phyloP scores from a whole-genome alignment of 129 eudicot genomes.

The Dittrichia graveolens region DNA sequence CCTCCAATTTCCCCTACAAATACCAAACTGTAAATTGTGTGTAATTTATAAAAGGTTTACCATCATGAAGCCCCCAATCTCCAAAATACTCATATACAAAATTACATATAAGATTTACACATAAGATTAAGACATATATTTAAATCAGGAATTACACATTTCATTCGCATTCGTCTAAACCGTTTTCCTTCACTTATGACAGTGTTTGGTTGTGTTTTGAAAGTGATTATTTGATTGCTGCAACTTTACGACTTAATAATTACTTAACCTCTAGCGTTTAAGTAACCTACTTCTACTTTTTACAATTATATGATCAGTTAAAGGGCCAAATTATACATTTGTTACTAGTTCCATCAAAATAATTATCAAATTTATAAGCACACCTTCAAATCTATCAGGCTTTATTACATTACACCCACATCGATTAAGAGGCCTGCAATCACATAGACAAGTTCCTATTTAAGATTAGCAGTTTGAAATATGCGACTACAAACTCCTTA shows the following conservation, averaged over 20 bases:
- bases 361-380: neutral
- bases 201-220: neutral
- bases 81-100: neutral
- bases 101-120: too few species aligned
- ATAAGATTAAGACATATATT: too few species aligned
- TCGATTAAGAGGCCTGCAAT: too few species aligned
- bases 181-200: neutral
- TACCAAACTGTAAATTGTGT: conserved; percentile 1
- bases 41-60: neutral
- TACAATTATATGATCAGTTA: neutral
- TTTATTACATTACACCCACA: too few species aligned
- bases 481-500: too few species aligned
- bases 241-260: neutral
- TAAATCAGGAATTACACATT: neutral
- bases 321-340: too few species aligned
- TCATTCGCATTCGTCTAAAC: conserved; percentile 8
- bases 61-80: neutral
- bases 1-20: conserved; percentile 64
- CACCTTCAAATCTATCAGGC: neutral
- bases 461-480: too few species aligned
- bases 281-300: neutral
- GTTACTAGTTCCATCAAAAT: too few species aligned
- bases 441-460: neutral
- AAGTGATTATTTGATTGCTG: neutral
- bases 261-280: neutral